phyloP scores from a whole-genome alignment of 1,284 basidiomycete genomes.

The Stereum hirsutum region DNA sequence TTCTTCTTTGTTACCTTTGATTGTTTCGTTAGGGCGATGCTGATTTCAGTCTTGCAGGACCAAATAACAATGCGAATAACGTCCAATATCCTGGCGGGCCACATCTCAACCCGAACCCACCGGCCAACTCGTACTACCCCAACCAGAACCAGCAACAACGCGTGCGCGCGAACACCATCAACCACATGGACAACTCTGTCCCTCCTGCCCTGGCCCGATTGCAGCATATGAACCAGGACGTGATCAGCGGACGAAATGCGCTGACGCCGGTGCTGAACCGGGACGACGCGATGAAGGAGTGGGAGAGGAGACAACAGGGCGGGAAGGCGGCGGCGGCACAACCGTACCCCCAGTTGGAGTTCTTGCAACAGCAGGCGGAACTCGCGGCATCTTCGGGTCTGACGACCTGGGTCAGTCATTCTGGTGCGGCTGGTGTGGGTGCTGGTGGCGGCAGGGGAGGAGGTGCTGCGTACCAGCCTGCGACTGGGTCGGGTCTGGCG shows the following conservation, averaged over 20 bases:
- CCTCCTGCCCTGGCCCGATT: conserved; percentile 86
- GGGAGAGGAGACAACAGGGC: conserved; percentile 76
- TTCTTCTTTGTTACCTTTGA: conserved; percentile 4
- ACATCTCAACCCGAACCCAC: conserved; percentile 45
- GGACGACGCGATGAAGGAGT: conserved; percentile 85
- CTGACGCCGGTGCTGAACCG: conserved; percentile 84
- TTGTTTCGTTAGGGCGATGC: too few species aligned
- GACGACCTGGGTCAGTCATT: conserved; percentile 52
- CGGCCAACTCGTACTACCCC: conserved; percentile 63
- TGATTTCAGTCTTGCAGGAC: neutral
- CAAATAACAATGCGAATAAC: neutral
- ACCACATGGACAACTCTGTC: conserved; percentile 78
- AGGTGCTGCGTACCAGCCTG: conserved; percentile 42
- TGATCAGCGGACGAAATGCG: conserved; percentile 73
- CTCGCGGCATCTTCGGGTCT: conserved; percentile 57
- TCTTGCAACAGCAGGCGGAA: conserved; percentile 87
- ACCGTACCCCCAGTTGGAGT: conserved; percentile 83
- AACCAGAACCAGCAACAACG: too few species aligned
- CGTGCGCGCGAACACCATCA: conserved; percentile 83
- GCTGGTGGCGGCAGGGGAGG: conserved; percentile 17
- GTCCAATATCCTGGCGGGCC: conserved; percentile 9
- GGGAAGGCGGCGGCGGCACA: conserved; percentile 57
- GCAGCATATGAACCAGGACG: conserved; percentile 84
- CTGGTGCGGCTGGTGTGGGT: too few species aligned
- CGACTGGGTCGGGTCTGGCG: conserved; percentile 60